Evolutionary conservation across 2,329 filamentous ascomycete genomes (phyloP).

Genomic region (Diplocarpon mali): DNA sequence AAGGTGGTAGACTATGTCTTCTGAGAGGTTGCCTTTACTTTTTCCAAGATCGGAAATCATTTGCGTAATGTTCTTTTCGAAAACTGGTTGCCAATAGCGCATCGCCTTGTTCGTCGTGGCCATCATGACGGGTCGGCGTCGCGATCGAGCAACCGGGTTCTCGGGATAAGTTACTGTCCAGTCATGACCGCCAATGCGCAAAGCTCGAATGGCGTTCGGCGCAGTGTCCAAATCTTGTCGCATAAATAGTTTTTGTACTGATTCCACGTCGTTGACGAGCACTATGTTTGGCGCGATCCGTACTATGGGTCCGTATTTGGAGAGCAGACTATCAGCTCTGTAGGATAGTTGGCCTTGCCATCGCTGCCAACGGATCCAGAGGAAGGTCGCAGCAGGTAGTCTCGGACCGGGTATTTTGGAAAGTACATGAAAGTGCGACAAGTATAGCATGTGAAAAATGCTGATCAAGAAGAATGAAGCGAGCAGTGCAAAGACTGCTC

Average conservation of each 20-base stretch:
- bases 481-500: too few relatives aligned
- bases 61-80: slow-evolving; percentile 4
- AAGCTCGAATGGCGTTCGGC: slow-evolving; percentile 6
- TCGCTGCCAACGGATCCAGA: slow-evolving; percentile 9
- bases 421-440: too few relatives aligned
- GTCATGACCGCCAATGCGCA: slow-evolving; percentile 8
- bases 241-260: background rate
- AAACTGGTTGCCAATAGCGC: slow-evolving; percentile 4
- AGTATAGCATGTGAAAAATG: too few relatives aligned
- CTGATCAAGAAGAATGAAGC: too few relatives aligned
- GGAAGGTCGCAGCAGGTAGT: slow-evolving; percentile 1
- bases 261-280: slow-evolving; percentile 5
- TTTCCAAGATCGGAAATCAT: slow-evolving; percentile 2
- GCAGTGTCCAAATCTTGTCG: slow-evolving; percentile 7
- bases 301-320: slow-evolving; percentile 6
- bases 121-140: slow-evolving; percentile 8
- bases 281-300: slow-evolving; percentile 6
- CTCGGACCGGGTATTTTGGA: slow-evolving; percentile 6
- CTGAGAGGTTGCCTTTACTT: background rate
- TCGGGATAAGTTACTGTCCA: slow-evolving; percentile 11
- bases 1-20: slow-evolving; percentile 7
- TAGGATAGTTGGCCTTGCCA: slow-evolving; percentile 8
- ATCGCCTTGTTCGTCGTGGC: slow-evolving; percentile 8
- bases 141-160: slow-evolving; percentile 4
- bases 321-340: slow-evolving; percentile 6